These are phyloP conservation scores for Sporothrix protearum DNA, from an alignment of 2,329 filamentous ascomycete genomes.

Conservation along the genomic window DNA sequence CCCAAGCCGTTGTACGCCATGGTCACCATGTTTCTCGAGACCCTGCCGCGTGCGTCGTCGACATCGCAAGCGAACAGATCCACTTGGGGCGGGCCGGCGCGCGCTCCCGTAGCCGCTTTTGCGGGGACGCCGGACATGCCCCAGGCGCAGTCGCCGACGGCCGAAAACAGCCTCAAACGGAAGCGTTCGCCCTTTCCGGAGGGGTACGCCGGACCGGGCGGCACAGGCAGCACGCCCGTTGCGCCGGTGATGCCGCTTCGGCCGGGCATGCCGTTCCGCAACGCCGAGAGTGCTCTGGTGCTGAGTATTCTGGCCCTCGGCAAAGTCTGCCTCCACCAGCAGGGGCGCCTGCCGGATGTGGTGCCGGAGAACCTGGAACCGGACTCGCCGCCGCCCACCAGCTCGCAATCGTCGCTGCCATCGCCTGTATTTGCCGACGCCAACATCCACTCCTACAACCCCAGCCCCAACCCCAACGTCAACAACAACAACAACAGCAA, in stretches of 20 bases:
- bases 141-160: neutral
- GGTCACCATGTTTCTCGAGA: conserved; percentile 51
- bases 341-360: conserved; percentile 53
- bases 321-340: conserved; percentile 65
- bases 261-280: conserved; percentile 55
- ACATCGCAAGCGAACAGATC: neutral
- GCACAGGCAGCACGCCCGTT: conserved; percentile 27
- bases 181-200: conserved; percentile 48
- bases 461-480: conserved; percentile 32
- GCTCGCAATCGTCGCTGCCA: conserved; percentile 30
- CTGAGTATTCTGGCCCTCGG: conserved; percentile 81
- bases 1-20: conserved; percentile 51
- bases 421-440: neutral
- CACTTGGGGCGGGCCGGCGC: conserved; percentile 3
- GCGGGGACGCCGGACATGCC: conserved; percentile 23
- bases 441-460: neutral
- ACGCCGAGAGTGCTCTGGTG: conserved; percentile 76
- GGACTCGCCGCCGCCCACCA: neutral
- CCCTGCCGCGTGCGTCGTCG: conserved; percentile 13
- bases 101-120: conserved; percentile 34
- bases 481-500: no score
- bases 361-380: conserved; percentile 46
- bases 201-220: conserved; percentile 31
- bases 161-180: conserved; percentile 45
- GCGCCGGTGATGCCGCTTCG: conserved; percentile 34